Base-by-base conservation (phyloP, 208 protist genomes). In the Trypanosoma lewisi region DNA sequence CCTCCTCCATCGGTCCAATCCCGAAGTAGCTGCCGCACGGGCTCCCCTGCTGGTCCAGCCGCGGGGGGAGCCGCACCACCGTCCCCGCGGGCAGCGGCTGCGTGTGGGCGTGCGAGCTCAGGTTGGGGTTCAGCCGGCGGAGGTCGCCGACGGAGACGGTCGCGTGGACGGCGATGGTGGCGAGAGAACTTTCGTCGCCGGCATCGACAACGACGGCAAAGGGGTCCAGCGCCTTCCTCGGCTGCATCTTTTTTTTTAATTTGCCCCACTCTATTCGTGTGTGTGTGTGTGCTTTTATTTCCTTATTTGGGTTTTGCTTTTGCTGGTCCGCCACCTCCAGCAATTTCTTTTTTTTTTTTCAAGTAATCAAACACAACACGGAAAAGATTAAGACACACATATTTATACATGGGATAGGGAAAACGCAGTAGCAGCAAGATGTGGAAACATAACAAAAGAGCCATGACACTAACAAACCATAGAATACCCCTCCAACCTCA, bases 1-100 rank as follows among this genome's bases (percentile, higher is more conserved):
- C 73, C 27, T 72, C 50, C 66, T 91, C 83, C 28, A 64, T 76
- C 6, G 44, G 59, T 1, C 79, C 77, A 2, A 95, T 56, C 9
- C 25, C 37, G 47, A 95, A 78, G 63, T 62, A 66, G 17, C 60
- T 41, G 3, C 89, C 83, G 44, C 70, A 72, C 8, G 76, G 52
- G 17, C 47, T 23, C 51, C 60, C 54, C 14, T 49, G 39, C 14
- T 69, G 66, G 1, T 54, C 53, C n/a, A 83, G 59, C 9, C 51
- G 27, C 2, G 70, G 55, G 2, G 80, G 78, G 21, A 91, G 62
- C 23, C 59, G 78, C 21, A 94, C 75, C 30, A 49, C 48, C 9
- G 82, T 89, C n/a, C 77, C 80, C 1, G 42, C 54, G 7, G 67
- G 73, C 19, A 92, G 59, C 3, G 58, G 57, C 42, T 62, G 67